Conservation (phyloP, 2,329 filamentous ascomycete species). For the Phialophora chinensis region DNA sequence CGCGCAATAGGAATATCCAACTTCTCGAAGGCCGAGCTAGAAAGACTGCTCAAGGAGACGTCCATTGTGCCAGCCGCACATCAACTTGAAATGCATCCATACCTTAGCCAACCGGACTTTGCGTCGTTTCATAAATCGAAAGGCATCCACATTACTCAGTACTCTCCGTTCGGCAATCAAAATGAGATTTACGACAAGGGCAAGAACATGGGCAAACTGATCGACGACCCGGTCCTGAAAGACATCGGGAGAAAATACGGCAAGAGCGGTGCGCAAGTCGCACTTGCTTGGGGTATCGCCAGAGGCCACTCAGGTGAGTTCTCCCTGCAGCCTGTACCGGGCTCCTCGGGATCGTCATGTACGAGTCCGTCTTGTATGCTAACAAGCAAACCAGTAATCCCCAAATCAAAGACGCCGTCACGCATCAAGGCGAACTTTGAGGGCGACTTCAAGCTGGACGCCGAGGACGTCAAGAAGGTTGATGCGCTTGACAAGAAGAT, state of each 20-base stretch:
- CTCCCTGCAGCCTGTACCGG: background rate
- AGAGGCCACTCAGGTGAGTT: slow-evolving; percentile 51
- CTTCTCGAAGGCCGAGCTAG: slow-evolving; percentile 57
- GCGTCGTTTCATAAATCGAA: slow-evolving; percentile 56
- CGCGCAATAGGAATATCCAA: slow-evolving; percentile 62
- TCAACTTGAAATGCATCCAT: slow-evolving; percentile 61
- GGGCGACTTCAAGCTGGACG: slow-evolving; percentile 64
- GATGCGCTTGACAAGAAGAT: slow-evolving; percentile 64
- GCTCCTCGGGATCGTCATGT: background rate
- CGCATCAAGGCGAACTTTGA: slow-evolving; percentile 53
- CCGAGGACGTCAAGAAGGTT: slow-evolving; percentile 64
- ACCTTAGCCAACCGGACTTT: slow-evolving; percentile 58
- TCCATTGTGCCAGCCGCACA: slow-evolving; percentile 56
- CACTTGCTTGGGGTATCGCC: slow-evolving; percentile 62
- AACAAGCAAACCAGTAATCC: slow-evolving; percentile 47
- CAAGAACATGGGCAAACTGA: slow-evolving; percentile 54
- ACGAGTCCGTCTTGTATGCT: background rate
- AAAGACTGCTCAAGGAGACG: slow-evolving; percentile 53
- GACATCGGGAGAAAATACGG: slow-evolving; percentile 60
- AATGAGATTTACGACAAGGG: slow-evolving; percentile 57
- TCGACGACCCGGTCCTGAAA: slow-evolving; percentile 57
- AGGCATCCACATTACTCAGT: slow-evolving; percentile 61
- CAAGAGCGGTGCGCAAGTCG: slow-evolving; percentile 59
- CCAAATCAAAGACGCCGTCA: slow-evolving; percentile 49
- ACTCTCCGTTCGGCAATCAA: slow-evolving; percentile 62